Conservation (phyloP, 768 basidiomycete species). For the Hortiboletus campestris region DNA sequence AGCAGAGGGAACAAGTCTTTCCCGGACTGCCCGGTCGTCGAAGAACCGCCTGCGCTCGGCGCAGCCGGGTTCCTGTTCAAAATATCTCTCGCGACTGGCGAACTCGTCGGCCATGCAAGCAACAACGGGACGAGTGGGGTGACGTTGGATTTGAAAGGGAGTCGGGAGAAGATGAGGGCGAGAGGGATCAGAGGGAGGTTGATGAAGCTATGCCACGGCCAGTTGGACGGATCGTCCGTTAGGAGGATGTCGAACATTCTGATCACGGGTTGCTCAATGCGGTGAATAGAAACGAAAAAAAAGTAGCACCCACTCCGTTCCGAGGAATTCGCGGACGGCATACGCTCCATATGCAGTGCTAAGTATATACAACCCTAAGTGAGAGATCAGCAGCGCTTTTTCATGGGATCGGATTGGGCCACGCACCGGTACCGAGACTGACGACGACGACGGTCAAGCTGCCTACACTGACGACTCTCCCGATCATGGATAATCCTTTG, state of each 20-base stretch:
- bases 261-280: not conserved
- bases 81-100: conserved; percentile 16
- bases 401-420: not conserved
- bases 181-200: conserved; percentile 74
- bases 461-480: conserved; percentile 50
- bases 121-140: conserved; percentile 24
- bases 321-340: conserved; percentile 68
- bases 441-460: conserved; percentile 50
- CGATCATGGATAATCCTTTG: conserved; percentile 46
- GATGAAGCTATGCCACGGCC: conserved; percentile 75
- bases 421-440: conserved; percentile 62
- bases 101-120: conserved; percentile 31
- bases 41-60: not conserved
- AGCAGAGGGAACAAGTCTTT: conserved; percentile 30
- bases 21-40: not conserved
- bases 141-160: conserved; percentile 36
- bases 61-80: not conserved
- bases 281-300: not conserved
- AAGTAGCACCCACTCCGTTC: conserved; percentile 50
- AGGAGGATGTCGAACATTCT: conserved; percentile 65
- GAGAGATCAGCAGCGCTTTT: conserved; percentile 6
- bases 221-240: conserved; percentile 65
- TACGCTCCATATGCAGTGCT: conserved; percentile 70
- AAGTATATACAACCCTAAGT: conserved; percentile 44
- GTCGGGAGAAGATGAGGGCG: conserved; percentile 61